These are phyloP conservation scores for Laetiporus sulphureus DNA, from an alignment of 1,284 basidiomycete genomes.

Conservation along the genomic window DNA sequence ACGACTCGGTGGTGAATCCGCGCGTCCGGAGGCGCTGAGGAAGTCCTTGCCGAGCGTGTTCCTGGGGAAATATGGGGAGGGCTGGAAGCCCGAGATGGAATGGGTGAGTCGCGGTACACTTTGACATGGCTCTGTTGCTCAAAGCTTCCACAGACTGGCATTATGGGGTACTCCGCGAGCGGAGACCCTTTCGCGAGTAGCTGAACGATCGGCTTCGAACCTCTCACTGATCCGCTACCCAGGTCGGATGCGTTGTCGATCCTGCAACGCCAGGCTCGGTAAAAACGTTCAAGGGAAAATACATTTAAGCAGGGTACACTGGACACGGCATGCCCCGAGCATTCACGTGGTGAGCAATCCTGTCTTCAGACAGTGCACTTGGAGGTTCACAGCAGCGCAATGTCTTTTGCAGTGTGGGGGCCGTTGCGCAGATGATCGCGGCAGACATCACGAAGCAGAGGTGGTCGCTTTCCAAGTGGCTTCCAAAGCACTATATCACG, in stretches of 20 bases:
- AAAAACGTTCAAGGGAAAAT: conserved; percentile 47
- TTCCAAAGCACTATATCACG: conserved; percentile 56
- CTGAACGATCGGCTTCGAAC: not conserved
- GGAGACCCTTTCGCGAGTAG: conserved; percentile 63
- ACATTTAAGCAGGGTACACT: conserved; percentile 66
- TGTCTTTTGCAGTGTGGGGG: conserved; percentile 66
- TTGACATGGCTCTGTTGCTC: conserved; percentile 6
- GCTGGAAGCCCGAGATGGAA: conserved; percentile 57
- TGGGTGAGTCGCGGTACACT: conserved; percentile 51
- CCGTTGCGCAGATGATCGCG: conserved; percentile 56
- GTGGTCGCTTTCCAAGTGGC: conserved; percentile 55
- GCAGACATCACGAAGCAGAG: conserved; percentile 40
- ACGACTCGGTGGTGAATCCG: conserved; percentile 53
- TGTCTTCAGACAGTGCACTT: no score
- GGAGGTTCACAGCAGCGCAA: no score
- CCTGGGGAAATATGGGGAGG: conserved; percentile 42
- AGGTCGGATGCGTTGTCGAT: conserved; percentile 62
- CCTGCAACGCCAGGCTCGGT: conserved; percentile 14
- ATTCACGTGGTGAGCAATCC: conserved; percentile 62
- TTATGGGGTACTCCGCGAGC: conserved; percentile 70
- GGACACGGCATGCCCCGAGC: conserved; percentile 82
- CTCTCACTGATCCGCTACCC: conserved; percentile 2
- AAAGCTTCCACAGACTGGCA: conserved; percentile 52
- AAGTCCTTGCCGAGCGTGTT: conserved; percentile 56
- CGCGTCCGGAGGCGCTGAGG: conserved; percentile 44